Evolutionary conservation across 2,329 filamentous ascomycete genomes (phyloP).

Genomic region (Escovopsis sp.): DNA sequence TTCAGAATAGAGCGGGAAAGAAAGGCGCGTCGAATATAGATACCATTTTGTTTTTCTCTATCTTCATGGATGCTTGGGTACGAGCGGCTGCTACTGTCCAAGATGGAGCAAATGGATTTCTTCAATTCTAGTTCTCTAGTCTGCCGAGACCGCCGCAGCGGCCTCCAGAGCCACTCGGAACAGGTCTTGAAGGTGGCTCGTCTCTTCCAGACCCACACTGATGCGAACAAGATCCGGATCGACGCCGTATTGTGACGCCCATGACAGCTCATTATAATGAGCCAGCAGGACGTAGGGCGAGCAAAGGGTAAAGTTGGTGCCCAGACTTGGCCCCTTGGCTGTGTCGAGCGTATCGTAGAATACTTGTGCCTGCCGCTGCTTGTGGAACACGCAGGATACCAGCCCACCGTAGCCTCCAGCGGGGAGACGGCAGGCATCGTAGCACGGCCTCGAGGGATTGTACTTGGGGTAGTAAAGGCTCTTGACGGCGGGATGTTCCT

Average conservation of each 20-base stretch:
- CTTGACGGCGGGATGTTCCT: slow-evolving; percentile 49
- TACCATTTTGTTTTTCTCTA: too few species aligned
- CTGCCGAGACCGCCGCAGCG: slow-evolving; percentile 14
- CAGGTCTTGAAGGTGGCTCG: slow-evolving; percentile 43
- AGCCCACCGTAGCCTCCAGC: slow-evolving; percentile 80
- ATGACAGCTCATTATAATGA: slow-evolving; percentile 84
- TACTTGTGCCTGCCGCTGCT: slow-evolving; percentile 51
- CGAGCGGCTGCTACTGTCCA: too few species aligned
- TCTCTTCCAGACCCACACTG: slow-evolving; percentile 80
- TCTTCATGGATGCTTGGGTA: too few species aligned
- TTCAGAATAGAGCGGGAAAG: too few species aligned
- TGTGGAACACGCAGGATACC: slow-evolving; percentile 68
- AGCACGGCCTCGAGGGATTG: slow-evolving; percentile 52
- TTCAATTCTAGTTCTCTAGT: neutral
- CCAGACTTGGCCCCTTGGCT: slow-evolving; percentile 84
- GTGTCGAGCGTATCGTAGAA: slow-evolving; percentile 83
- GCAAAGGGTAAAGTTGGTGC: slow-evolving; percentile 89
- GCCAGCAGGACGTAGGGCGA: slow-evolving; percentile 86
- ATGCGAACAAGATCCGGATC: slow-evolving; percentile 68
- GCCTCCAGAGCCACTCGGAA: slow-evolving; percentile 59
- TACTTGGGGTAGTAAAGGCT: slow-evolving; percentile 77
- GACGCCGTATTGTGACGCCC: slow-evolving; percentile 71
- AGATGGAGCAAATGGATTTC: neutral
- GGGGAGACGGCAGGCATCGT: slow-evolving; percentile 62
- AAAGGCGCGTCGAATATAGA: too few species aligned